Base-by-base conservation (phyloP, 371 early-diverging fungal genomes). In the Mortierella polycephala region DNA sequence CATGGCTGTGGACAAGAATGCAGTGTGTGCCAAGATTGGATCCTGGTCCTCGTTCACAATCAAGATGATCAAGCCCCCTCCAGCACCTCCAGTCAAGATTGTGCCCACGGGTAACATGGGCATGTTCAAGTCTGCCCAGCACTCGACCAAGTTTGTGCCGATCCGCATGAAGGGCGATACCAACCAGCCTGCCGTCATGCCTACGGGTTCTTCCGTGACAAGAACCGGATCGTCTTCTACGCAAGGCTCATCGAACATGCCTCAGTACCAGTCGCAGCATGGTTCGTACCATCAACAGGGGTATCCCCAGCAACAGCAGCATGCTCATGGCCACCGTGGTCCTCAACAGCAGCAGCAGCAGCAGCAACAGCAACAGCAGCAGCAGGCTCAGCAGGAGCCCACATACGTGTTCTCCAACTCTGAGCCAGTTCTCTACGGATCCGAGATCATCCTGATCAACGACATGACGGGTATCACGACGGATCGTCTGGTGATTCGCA, bases 21-120 rank as follows among this genome's bases (percentile, higher is more conserved):
- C 83, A 50, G 81, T 90, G 54, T 87, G 89, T 50, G 91, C 91
- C 13, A 89, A 89, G 75, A 89, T 88, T 64, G 81, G 87, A 20
- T 85, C 90, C 46, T 92, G 92, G 92, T 87, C 91, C n/a, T 87
- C 92, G 0, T 90, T 92, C 58, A 85, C 88, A 39, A 91, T 92
- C 40, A 85, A 86, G 50, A 82, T 91, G 54, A 83, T 85, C 9
- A 81, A 83, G 23, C 85, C 84, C 13, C 52, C 81, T 52, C 66
- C 81, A 55, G 60, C 84, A 60, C 63, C 74, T 49, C 69, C 77
- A 46, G 71, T 68, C 45, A 74, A 84, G 67, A 67, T 67, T 20
- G 67, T 63, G 18, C 49, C 74, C 18, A 57, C 64, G 18, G 49
- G 56, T 14, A 69, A 52, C 30, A 54, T 71, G 60, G 72, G 65